phyloP scores from a whole-genome alignment of 257 asterid genomes.

The Primulina tabacum region DNA sequence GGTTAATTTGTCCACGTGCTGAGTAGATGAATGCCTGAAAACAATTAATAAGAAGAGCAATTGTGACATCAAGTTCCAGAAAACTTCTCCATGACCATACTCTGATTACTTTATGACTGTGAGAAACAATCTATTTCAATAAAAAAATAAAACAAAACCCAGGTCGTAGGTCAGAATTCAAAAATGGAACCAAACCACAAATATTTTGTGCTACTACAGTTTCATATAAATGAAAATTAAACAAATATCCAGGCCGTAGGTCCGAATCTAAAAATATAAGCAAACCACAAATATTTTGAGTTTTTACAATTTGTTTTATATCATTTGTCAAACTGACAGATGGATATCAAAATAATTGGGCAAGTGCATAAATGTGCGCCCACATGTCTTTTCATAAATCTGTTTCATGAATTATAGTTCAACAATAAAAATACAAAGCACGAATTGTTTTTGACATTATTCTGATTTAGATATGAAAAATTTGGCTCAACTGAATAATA shows the following conservation, averaged over 20 bases:
- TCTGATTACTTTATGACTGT: too few species aligned
- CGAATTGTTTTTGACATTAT: background rate
- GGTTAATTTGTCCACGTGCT: slow-evolving; percentile 49
- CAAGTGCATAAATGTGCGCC: background rate
- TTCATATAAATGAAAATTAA: too few species aligned
- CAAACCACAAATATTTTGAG: background rate
- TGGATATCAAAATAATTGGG: background rate
- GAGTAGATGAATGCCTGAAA: slow-evolving; percentile 41
- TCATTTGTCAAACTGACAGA: too few species aligned
- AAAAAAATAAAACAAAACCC: too few species aligned
- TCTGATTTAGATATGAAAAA: background rate
- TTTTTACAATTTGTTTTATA: too few species aligned
- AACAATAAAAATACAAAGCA: background rate
- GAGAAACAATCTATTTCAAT: too few species aligned
- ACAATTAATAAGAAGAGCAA: slow-evolving; percentile 12
- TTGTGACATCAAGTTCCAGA: slow-evolving; percentile 5
- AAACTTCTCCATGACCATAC: background rate
- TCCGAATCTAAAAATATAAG: background rate
- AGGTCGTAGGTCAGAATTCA: background rate
- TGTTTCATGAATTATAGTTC: background rate
- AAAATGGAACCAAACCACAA: background rate
- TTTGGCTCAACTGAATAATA: background rate
- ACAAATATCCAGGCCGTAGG: too few species aligned
- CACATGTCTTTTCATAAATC: background rate
- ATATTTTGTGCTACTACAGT: background rate